Base-by-base conservation (phyloP, 108 stramenopile species). In the Hondaea fermentalgiana region DNA sequence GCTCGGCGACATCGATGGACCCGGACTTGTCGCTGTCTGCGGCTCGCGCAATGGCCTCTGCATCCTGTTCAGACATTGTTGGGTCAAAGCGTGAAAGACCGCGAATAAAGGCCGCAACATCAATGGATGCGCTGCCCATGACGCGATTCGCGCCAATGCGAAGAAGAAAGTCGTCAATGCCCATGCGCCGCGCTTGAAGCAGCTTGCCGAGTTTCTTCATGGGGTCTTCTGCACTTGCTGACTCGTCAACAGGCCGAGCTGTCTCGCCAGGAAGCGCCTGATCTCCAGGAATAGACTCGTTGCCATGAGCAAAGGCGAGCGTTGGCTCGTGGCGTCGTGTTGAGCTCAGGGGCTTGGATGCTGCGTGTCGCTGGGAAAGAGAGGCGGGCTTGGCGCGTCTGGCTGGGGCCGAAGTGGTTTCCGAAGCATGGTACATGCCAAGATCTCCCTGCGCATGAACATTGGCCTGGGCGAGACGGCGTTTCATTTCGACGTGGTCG, bases 401-500 rank as follows among this genome's bases (percentile, higher is more conserved):
- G 35, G 21, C 21, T 19, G 72, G 21, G 17, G 23, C 17, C 23
- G 23, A 23, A 17, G 72, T 72, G 17, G 72, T 16, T 43, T 83
- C 76, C 6, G 23, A 45, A 6, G 49, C 23, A 23, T 83, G n/a
- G 28, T 8, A 53, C 45, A 83, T 21, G 76, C 76, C 76, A 12
- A 83, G 49, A 43, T 8, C 6, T 12, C 76, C 51, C 14, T 47
- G 42, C 42, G 64, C 64, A 10, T 8, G 10, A 10, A 69, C 76
- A 12, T 23, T 23, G n/a, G 49, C 49, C 87, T 60, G 8, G n/a
- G 35, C 60, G 53, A 88, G 59, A 16, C 29, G 16, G n/a, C 19
- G 28, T 21, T 47, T 42, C 3, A 94, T 94, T 43, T 88, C 90
- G 5, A 0, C 53, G 43, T 64, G 90, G 60, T 92, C 92, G 25